A percentile compares a stretch with the other conserved stretches of the same genome.
These are phyloP conservation scores for Ophiostoma ulmi DNA, from an alignment of 2,329 filamentous ascomycete genomes.

Conservation along the genomic window DNA sequence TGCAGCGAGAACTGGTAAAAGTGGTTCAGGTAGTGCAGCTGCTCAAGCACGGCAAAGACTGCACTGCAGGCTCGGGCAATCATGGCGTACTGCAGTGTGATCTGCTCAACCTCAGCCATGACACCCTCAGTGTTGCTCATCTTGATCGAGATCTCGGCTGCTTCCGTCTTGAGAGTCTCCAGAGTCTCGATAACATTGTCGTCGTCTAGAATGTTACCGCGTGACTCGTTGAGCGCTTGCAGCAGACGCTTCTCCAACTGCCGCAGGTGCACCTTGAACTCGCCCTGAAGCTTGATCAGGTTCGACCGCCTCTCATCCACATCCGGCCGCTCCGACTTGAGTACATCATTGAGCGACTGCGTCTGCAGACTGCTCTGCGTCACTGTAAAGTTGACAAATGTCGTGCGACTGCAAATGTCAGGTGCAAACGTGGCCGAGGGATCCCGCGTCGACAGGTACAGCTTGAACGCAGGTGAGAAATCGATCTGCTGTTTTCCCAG, in stretches of 20 bases:
- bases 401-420: slow-evolving; percentile 95
- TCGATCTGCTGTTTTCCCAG: slow-evolving; percentile 98
- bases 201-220: slow-evolving; percentile 95
- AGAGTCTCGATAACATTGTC: slow-evolving; percentile 97
- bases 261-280: slow-evolving; percentile 97
- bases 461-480: slow-evolving; percentile 92
- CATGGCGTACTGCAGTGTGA: slow-evolving; percentile 88
- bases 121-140: slow-evolving; percentile 95
- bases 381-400: slow-evolving; percentile 98
- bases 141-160: slow-evolving; percentile 91
- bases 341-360: slow-evolving; percentile 92
- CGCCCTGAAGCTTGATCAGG: slow-evolving; percentile 96
- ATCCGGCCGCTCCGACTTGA: slow-evolving; percentile 95
- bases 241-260: slow-evolving; percentile 91
- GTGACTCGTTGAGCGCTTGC: slow-evolving; percentile 93
- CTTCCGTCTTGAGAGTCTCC: slow-evolving; percentile 96
- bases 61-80: slow-evolving; percentile 94
- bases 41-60: slow-evolving; percentile 93
- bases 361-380: slow-evolving; percentile 98
- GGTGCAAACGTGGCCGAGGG: slow-evolving; percentile 91
- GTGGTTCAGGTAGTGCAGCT: slow-evolving; percentile 96
- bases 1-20: slow-evolving; percentile 99
- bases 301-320: slow-evolving; percentile 95
- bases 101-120: slow-evolving; percentile 95
- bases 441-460: slow-evolving; percentile 92